Evolutionary conservation across 1,284 basidiomycete species (phyloP).

Genomic region (Ceratobasidium sp.): DNA sequence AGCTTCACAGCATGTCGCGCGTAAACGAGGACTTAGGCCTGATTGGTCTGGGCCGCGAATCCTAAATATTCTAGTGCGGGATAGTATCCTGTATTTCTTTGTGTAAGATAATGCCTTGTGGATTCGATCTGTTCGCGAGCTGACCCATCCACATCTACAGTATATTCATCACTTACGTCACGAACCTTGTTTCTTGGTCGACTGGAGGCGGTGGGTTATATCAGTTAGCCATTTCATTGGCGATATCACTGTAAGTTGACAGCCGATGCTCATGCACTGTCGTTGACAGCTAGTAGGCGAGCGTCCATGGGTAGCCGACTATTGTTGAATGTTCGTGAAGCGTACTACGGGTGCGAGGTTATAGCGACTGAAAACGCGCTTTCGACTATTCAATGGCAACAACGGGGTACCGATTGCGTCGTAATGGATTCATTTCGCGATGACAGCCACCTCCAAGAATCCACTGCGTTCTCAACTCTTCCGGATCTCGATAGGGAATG

Average conservation of each 20-base stretch:
- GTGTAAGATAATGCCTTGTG: slow-evolving; percentile 26
- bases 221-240: slow-evolving; percentile 31
- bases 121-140: background rate
- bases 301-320: slow-evolving; percentile 35
- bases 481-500: slow-evolving; percentile 17
- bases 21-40: slow-evolving; percentile 2
- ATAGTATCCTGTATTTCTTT: slow-evolving; percentile 31
- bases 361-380: slow-evolving; percentile 21
- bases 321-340: slow-evolving; percentile 32
- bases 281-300: slow-evolving; percentile 6
- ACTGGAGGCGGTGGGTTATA: slow-evolving; percentile 21
- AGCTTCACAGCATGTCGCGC: slow-evolving; percentile 18
- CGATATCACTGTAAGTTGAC: slow-evolving; percentile 27
- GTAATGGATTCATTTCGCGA: slow-evolving; percentile 18
- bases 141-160: background rate
- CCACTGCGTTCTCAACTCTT: background rate
- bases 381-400: slow-evolving; percentile 32
- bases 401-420: slow-evolving; percentile 22
- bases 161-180: slow-evolving; percentile 36
- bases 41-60: slow-evolving; percentile 35
- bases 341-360: slow-evolving; percentile 14
- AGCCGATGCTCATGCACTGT: no score
- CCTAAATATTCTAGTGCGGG: slow-evolving; percentile 20
- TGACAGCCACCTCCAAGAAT: background rate
- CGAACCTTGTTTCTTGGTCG: slow-evolving; percentile 32